phyloP scores from a whole-genome alignment of 1,139 yeast species.

The Hyphopichia pseudoburtonii region DNA sequence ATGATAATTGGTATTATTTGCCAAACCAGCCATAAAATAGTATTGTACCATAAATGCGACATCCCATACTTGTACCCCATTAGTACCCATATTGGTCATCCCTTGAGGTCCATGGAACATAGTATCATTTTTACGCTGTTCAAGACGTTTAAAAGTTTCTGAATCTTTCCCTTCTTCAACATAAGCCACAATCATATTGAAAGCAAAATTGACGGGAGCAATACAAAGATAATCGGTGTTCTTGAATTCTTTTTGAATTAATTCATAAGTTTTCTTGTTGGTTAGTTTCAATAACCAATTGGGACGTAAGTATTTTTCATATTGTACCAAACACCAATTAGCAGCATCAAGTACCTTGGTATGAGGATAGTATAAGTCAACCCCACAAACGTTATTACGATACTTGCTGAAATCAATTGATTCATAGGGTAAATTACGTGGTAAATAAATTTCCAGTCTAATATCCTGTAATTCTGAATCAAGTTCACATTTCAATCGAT shows the following conservation, averaged over 20 bases:
- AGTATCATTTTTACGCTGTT: constrained; percentile 69
- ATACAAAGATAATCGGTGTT: constrained; percentile 84
- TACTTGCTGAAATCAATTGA: constrained; percentile 65
- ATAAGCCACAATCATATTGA: constrained; percentile 71
- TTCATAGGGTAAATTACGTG: constrained; percentile 54
- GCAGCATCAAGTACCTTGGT: constrained; percentile 62
- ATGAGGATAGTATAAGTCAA: constrained; percentile 93
- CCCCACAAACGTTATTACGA: constrained; percentile 85
- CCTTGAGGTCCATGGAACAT: constrained; percentile 89
- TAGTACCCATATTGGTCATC: constrained; percentile 92
- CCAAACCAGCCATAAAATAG: constrained; percentile 75
- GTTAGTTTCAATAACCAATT: constrained; percentile 61
- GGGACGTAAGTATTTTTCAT: constrained; percentile 74
- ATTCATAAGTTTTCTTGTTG: constrained; percentile 54
- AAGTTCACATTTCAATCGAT: constrained; percentile 54
- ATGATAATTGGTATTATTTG: constrained; percentile 65
- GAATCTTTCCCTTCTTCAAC: constrained; percentile 73
- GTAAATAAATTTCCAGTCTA: constrained; percentile 71
- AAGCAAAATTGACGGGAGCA: constrained; percentile 92
- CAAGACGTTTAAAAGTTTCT: constrained; percentile 53
- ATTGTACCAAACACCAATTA: constrained; percentile 58
- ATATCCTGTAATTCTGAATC: constrained; percentile 65
- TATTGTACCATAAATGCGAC: constrained; percentile 88
- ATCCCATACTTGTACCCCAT: constrained; percentile 98
- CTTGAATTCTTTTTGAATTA: constrained; percentile 69